Evolutionary conservation across 2,329 filamentous ascomycete species (phyloP), one percentile per base, ranked within the genome.

Genomic region (Madurella fahalii): DNA sequence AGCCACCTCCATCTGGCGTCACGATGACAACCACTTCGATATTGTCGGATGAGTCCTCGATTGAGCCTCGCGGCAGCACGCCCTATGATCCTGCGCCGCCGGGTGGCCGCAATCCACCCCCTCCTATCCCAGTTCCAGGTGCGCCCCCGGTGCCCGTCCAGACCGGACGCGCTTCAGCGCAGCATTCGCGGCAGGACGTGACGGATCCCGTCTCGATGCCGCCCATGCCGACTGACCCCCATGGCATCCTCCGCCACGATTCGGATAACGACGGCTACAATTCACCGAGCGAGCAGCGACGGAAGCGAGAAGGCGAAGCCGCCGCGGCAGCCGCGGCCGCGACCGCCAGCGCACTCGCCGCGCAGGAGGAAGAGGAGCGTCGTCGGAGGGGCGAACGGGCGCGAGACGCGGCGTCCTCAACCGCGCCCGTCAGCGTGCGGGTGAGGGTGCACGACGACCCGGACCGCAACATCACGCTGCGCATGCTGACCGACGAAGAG

Each of bases 401-500:
- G 3, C 74, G 72, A 51, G 71, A 70, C 49, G 72, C 72, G 25
- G 72, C 70, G 5, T 67, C 68, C 5, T 77, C 75, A 61, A 72
- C 75, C 32, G 47, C 52, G 12, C 74, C 79, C 2, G 74, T 82
- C 32, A 81, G 79, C 63, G 77, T 85, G 54, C 83, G 81, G 65
- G 70, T 85, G 53, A 81, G 79, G 63, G 74, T 85, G 45, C 78
- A 84, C 59, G 79, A 83, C 59, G 82, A 86, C 61, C 76, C 75
- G 32, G 78, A 83, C 55, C 74, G 79, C 58, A 83, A 83, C 58
- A 77, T 86, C 53, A 86, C 83, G 13, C 70, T 86, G 41, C 77
- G 83, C 39, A 75, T 81, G 37, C 69, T 86, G 20, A 84, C 83
- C 0, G 82, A 84, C 25, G 78, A 83, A 58, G 83, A 86, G 65